Conservation (phyloP, 2,329 filamentous ascomycete genomes). For the Monosporascus sp. region DNA sequence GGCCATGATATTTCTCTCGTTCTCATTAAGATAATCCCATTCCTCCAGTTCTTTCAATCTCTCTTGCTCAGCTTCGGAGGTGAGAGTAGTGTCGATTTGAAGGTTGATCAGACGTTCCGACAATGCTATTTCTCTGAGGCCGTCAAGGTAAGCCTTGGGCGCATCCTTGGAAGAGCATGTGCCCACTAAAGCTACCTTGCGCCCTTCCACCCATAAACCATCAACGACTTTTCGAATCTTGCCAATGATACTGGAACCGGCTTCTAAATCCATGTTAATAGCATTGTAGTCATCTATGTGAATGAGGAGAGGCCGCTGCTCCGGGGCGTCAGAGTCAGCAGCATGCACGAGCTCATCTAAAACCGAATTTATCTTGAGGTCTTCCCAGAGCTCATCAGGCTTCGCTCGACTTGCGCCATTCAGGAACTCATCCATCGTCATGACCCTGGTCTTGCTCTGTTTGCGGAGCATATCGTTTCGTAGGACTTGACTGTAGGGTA, state of each 20-base stretch:
- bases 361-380: constrained; percentile 53
- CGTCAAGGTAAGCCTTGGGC: constrained; percentile 36
- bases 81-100: not conserved
- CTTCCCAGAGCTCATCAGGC: constrained; percentile 51
- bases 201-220: constrained; percentile 63
- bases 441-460: constrained; percentile 19
- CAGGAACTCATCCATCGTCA: constrained; percentile 38
- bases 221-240: constrained; percentile 69
- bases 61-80: not conserved
- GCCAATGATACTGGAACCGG: constrained; percentile 60
- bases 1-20: constrained; percentile 22
- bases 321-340: constrained; percentile 29
- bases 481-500: constrained; percentile 11
- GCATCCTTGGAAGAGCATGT: constrained; percentile 57
- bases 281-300: constrained; percentile 79
- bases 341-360: constrained; percentile 52
- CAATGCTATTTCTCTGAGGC: constrained; percentile 32
- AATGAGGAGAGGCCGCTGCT: constrained; percentile 56
- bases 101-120: constrained; percentile 29
- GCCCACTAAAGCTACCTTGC: constrained; percentile 73
- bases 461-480: constrained; percentile 14
- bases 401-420: constrained; percentile 33
- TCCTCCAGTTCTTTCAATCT: constrained; percentile 5
- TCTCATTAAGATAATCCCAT: constrained; percentile 19
- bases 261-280: constrained; percentile 60